Percentiles rank a stretch among this genome's conserved stretches.
Evolutionary conservation across 2,329 filamentous ascomycete species (phyloP).

Genomic region (Lecanosticta acicola): DNA sequence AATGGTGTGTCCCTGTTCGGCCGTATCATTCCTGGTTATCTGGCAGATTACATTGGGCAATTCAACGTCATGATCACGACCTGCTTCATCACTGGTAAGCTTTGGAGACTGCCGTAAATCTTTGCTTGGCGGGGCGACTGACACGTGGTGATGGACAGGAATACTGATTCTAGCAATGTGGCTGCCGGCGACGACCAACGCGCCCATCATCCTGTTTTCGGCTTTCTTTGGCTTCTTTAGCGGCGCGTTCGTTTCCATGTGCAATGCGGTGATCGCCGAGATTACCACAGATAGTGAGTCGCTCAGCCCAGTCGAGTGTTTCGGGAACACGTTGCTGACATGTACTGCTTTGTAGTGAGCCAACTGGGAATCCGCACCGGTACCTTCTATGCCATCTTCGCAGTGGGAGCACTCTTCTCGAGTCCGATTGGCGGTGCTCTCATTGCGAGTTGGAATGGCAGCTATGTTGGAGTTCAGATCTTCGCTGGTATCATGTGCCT

Average conservation of each 20-base stretch:
- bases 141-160: too few relatives aligned
- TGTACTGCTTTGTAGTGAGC: constrained; percentile 51
- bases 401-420: constrained; percentile 61
- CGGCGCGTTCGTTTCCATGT: constrained; percentile 60
- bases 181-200: constrained; percentile 33
- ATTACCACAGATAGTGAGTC: constrained; percentile 29
- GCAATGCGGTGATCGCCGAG: constrained; percentile 62
- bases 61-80: constrained; percentile 46
- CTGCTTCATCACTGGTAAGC: constrained; percentile 35
- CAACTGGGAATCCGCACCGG: constrained; percentile 66
- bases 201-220: constrained; percentile 58
- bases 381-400: constrained; percentile 55
- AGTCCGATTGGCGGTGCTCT: constrained; percentile 42
- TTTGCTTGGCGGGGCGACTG: too few relatives aligned
- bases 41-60: constrained; percentile 42
- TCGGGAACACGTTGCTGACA: too few relatives aligned
- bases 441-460: constrained; percentile 45
- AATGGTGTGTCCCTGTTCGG: constrained; percentile 53
- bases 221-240: constrained; percentile 65
- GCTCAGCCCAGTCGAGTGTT: background rate
- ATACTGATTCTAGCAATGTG: background rate
- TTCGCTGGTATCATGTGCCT: background rate
- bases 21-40: constrained; percentile 42
- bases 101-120: too few relatives aligned
- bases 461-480: constrained; percentile 43